These are phyloP conservation scores for Septoria linicola DNA, from an alignment of 2,329 filamentous ascomycete genomes.

Conservation along the genomic window DNA sequence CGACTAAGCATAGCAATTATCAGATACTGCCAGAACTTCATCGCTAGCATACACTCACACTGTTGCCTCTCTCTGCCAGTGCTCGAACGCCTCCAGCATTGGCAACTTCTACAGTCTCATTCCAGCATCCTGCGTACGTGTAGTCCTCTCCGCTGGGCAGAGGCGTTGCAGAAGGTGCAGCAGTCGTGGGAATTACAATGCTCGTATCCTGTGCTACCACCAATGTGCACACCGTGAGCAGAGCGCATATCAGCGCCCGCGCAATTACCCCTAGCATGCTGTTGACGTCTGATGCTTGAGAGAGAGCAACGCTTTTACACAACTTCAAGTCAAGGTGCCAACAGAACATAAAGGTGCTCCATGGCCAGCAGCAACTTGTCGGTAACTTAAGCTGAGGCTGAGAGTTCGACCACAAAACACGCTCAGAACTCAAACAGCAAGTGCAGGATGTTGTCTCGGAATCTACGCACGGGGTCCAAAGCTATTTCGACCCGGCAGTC, in stretches of 20 bases:
- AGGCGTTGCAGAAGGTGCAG: constrained; percentile 28
- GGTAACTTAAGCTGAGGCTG: background rate
- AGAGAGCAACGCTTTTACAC: background rate
- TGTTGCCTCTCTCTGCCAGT: constrained; percentile 45
- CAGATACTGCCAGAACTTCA: too few species aligned
- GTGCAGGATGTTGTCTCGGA: background rate
- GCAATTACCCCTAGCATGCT: background rate
- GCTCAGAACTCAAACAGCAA: constrained; percentile 5
- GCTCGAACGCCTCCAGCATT: constrained; percentile 47
- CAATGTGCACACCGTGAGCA: background rate
- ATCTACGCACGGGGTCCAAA: too few species aligned
- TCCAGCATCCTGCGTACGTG: constrained; percentile 58
- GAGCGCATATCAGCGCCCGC: constrained; percentile 2
- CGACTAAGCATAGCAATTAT: constrained; percentile 19
- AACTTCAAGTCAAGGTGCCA: constrained; percentile 8
- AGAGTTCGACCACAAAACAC: constrained; percentile 15
- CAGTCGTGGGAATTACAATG: constrained; percentile 33
- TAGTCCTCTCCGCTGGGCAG: constrained; percentile 39
- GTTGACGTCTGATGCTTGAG: background rate
- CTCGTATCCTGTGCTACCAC: constrained; percentile 27
- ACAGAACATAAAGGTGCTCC: background rate
- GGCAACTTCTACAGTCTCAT: constrained; percentile 51
- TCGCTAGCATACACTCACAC: constrained; percentile 32
- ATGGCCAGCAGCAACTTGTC: constrained; percentile 1
- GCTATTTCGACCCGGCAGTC: too few species aligned